Percentiles rank a stretch among this genome's conserved stretches.
These are phyloP conservation scores for Penicillium herquei DNA, from an alignment of 495 filamentous ascomycete genomes.

Conservation along the genomic window DNA sequence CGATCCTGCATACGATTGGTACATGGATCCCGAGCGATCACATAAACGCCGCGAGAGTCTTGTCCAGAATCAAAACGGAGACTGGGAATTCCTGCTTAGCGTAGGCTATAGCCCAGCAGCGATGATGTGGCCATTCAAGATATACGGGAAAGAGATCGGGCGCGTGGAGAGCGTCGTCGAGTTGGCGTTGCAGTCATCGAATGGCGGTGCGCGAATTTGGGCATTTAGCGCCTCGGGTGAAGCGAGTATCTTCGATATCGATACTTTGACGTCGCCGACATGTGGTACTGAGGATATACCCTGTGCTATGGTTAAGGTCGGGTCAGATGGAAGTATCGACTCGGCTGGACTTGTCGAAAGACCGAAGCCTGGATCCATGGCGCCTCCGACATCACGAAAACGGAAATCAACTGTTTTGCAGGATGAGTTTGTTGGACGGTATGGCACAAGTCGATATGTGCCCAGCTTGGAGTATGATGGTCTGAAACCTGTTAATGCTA, in stretches of 20 bases:
- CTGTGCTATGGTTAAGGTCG: slow-evolving; percentile 26
- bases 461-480: slow-evolving; percentile 2
- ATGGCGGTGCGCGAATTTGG: slow-evolving; percentile 41
- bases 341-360: slow-evolving; percentile 19
- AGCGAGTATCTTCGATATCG: slow-evolving; percentile 36
- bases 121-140: slow-evolving; percentile 44
- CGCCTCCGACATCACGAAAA: slow-evolving; percentile 23
- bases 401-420: slow-evolving; percentile 25
- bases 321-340: slow-evolving; percentile 29
- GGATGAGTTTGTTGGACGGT: slow-evolving; percentile 27
- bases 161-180: slow-evolving; percentile 37
- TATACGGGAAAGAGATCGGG: slow-evolving; percentile 44
- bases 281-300: slow-evolving; percentile 14
- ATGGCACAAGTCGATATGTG: slow-evolving; percentile 20
- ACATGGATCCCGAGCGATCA: slow-evolving; percentile 28
- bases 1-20: slow-evolving; percentile 34
- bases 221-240: slow-evolving; percentile 35
- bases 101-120: slow-evolving; percentile 34
- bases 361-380: slow-evolving; percentile 1
- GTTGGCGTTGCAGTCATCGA: slow-evolving; percentile 33
- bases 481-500: slow-evolving; percentile 7
- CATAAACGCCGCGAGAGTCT: slow-evolving; percentile 32
- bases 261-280: slow-evolving; percentile 27
- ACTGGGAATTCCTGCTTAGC: slow-evolving; percentile 42
- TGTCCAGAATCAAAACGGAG: slow-evolving; percentile 36